Evolutionary conservation across 352 stramenopile genomes (phyloP).

Genomic region (Globisporangium middletonii): DNA sequence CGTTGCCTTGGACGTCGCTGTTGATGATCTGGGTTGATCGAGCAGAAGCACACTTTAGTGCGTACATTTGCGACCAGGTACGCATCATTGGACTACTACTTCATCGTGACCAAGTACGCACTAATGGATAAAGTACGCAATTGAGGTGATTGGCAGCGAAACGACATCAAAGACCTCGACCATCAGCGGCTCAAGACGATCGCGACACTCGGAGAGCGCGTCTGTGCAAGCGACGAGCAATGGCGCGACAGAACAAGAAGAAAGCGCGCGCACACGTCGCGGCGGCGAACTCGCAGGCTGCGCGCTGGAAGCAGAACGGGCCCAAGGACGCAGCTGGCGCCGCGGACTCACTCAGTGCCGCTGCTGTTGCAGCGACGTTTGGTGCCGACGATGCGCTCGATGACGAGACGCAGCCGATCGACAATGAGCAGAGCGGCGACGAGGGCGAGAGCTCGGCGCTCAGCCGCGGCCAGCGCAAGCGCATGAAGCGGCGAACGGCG

Average conservation of each 20-base stretch:
- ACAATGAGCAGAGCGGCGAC: constrained; percentile 30
- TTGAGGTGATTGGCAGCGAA: too few species aligned
- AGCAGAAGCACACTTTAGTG: too few species aligned
- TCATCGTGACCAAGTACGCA: too few species aligned
- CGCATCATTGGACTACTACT: too few species aligned
- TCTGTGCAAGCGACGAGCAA: constrained; percentile 8
- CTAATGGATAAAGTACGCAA: too few species aligned
- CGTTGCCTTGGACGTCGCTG: too few species aligned
- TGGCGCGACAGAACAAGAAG: constrained; percentile 53
- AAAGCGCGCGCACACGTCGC: constrained; percentile 50
- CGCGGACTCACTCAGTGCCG: constrained; percentile 29
- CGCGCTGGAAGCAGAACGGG: constrained; percentile 8
- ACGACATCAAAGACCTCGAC: too few species aligned
- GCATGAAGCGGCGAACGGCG: constrained; percentile 68
- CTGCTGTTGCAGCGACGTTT: constrained; percentile 63
- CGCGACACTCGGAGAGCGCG: too few species aligned
- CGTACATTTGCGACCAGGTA: too few species aligned
- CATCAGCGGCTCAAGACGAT: background rate
- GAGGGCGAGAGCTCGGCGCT: constrained; percentile 29
- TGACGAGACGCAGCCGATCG: constrained; percentile 18
- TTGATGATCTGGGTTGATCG: too few species aligned
- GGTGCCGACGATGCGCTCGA: constrained; percentile 25
- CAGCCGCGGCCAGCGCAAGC: constrained; percentile 81
- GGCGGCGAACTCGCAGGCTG: constrained; percentile 35
- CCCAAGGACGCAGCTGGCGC: background rate